These are phyloP conservation scores for Eucalyptus shirleyi DNA, from an alignment of 345 rosid species.

Conservation along the genomic window DNA sequence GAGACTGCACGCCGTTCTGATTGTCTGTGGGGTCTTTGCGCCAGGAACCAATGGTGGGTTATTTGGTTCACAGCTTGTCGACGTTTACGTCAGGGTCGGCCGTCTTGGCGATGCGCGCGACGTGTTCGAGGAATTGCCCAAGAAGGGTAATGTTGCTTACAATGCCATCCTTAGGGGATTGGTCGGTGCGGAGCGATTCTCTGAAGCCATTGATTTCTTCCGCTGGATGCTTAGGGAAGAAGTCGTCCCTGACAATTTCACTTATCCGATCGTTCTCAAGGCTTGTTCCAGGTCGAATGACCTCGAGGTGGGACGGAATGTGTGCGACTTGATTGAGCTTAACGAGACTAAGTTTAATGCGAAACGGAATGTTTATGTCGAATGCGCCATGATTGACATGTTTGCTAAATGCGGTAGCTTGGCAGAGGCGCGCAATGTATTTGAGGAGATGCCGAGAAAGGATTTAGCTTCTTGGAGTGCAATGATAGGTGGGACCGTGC, in stretches of 20 bases:
- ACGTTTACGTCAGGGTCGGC: constrained; percentile 4
- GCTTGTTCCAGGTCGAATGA: constrained; percentile 16
- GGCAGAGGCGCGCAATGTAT: constrained; percentile 17
- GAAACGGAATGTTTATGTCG: constrained; percentile 16
- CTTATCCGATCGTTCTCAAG: constrained; percentile 21
- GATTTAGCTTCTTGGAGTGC: constrained; percentile 50
- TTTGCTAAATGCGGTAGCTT: constrained; percentile 38
- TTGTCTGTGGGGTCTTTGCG: constrained; percentile 8
- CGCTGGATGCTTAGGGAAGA: constrained; percentile 10
- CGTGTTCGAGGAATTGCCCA: constrained; percentile 16
- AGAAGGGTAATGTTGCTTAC: constrained; percentile 17
- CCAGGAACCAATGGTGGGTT: neutral
- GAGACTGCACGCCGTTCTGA: constrained; percentile 4
- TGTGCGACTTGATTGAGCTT: constrained; percentile 3
- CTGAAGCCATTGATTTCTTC: constrained; percentile 2
- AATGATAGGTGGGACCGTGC: constrained; percentile 29
- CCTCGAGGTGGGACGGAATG: constrained; percentile 6
- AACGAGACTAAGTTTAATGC: neutral
- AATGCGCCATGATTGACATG: constrained; percentile 39
- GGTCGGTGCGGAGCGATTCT: constrained; percentile 1
- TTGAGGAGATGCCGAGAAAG: constrained; percentile 21
- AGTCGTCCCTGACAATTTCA: constrained; percentile 14
- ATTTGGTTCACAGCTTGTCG: constrained; percentile 20
- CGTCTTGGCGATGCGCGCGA: constrained; percentile 4
- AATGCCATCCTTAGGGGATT: constrained; percentile 19